Evolutionary conservation across 176 grass and related monocot species (phyloP), one percentile per base, ranked within the genome.

Genomic region (Avena sativa): DNA sequence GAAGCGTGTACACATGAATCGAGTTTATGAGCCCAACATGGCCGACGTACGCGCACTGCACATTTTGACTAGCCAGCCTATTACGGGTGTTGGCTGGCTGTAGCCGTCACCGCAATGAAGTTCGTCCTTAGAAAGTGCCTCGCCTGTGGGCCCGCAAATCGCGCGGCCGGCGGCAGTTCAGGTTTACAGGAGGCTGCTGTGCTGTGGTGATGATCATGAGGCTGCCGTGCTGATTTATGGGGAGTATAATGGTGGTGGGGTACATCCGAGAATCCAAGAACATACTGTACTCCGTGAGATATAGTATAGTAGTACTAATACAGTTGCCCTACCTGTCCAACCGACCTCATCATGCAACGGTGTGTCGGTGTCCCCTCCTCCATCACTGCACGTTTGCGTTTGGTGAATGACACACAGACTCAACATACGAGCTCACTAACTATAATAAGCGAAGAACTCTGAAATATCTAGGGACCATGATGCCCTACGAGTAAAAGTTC

Each of bases 201-300:
- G 46, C 58, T 16, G 78, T 19, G 78, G 14, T 2, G 43, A 6
- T 73, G 44, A 49, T 74, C 25, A 48, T 4, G 21, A 64, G 43
- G 43, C 72, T 51, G 46, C 47, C 3, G 72, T 74, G 72, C 72
- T 28, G 14, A 47, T 50, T 46, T 62, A 84, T 32, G 43, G 43
- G 40, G 57, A 2, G 12, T n/a, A 11, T 38, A 4, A 56, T 44
- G 26, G 76, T 43, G 55, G 38, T 20, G 75, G 23, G 11, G 12
- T 79, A 14, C 36, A 79, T 83, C 44, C 47, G 7, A 48, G 80
- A 44, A 87, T 67, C 80, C 74, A 90, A 87, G 32, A 86, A 74
- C 14, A 57, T 36, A 38, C 1, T 34, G 25, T 40, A 70, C 52
- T 56, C 46, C 46, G 46, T 48, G 46, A 48, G 46, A 48, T 48